A percentile compares a stretch with the other conserved stretches of the same genome.
Evolutionary conservation across 495 filamentous ascomycete species (phyloP).

Genomic region (Hyphodiscus hymeniophilus): DNA sequence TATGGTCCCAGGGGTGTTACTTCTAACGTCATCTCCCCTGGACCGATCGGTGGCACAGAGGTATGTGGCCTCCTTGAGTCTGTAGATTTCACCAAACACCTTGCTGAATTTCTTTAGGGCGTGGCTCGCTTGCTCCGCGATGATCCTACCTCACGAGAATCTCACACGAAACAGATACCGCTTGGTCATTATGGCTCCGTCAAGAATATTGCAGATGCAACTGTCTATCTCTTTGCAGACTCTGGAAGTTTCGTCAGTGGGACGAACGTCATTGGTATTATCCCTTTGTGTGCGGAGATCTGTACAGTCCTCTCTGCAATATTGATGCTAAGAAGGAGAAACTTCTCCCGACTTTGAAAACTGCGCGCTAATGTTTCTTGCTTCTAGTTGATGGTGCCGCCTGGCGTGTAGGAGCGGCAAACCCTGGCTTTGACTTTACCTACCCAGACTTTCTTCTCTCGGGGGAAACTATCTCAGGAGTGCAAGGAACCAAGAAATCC

Average conservation of each 20-base stretch:
- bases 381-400: neutral
- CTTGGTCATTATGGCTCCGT: constrained; percentile 64
- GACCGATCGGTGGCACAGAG: constrained; percentile 51
- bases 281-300: neutral
- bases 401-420: neutral
- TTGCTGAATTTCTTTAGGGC: neutral
- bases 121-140: neutral
- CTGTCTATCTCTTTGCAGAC: constrained; percentile 73
- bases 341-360: neutral
- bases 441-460: neutral
- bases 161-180: constrained; percentile 35
- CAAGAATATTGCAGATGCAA: constrained; percentile 83
- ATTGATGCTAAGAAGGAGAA: neutral
- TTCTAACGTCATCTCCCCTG: constrained; percentile 77
- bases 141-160: constrained; percentile 28
- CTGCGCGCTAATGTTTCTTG: neutral
- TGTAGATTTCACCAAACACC: neutral
- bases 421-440: neutral
- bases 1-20: constrained; percentile 79
- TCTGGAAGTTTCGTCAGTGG: constrained; percentile 76
- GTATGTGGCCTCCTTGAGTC: constrained; percentile 40
- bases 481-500: neutral
- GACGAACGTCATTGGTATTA: constrained; percentile 45
- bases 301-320: neutral
- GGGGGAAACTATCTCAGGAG: neutral